Percentiles rank a stretch among this genome's conserved stretches.
These are phyloP conservation scores for Calonectria ilicicola DNA, from an alignment of 2,329 filamentous ascomycete genomes.

Conservation along the genomic window DNA sequence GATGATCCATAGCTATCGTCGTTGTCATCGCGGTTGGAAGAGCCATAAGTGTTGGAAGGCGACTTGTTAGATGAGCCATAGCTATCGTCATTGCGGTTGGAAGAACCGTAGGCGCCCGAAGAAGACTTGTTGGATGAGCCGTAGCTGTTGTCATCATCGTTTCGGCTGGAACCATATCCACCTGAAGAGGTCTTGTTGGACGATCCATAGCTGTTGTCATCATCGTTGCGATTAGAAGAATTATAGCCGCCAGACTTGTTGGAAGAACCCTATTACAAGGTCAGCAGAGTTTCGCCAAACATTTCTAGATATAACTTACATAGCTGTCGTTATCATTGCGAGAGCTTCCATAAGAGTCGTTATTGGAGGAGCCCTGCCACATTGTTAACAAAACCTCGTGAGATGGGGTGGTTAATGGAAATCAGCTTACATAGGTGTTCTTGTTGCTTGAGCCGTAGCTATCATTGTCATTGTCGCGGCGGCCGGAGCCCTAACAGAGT, in stretches of 20 bases:
- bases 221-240: slow-evolving; percentile 27
- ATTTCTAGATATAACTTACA: background rate
- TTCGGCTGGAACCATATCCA: background rate
- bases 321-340: background rate
- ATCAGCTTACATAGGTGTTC: background rate
- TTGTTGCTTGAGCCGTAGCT: slow-evolving; percentile 1
- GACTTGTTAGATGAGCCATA: background rate
- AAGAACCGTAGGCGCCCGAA: slow-evolving; percentile 14
- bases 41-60: background rate
- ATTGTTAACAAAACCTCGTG: background rate
- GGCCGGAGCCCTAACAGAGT: background rate
- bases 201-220: background rate
- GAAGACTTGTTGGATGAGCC: background rate
- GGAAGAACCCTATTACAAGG: background rate
- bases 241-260: slow-evolving; percentile 3
- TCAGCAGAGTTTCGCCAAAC: background rate
- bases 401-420: background rate
- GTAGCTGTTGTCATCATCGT: background rate
- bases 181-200: background rate
- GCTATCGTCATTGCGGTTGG: slow-evolving; percentile 14
- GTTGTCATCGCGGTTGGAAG: background rate
- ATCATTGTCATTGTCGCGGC: background rate
- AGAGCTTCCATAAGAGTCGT: background rate
- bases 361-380: background rate
- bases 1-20: background rate